phyloP scores from a whole-genome alignment of 768 basidiomycete species.

The Auricularia cornea region DNA sequence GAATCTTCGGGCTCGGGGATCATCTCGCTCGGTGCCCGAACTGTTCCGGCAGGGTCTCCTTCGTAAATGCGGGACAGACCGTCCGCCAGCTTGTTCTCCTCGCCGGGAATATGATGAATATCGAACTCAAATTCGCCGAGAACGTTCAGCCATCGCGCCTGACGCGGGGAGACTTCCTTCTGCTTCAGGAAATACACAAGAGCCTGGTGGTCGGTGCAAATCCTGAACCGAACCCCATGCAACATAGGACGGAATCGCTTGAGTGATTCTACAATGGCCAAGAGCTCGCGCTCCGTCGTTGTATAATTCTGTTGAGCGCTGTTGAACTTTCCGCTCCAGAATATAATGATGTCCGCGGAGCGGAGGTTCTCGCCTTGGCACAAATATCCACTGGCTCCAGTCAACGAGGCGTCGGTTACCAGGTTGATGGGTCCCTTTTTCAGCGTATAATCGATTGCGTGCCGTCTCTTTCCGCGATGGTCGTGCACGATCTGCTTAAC shows the following conservation, averaged over 20 bases:
- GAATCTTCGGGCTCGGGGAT: not conserved
- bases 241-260: not conserved
- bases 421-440: no score
- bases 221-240: not conserved
- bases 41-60: not conserved
- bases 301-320: conserved; percentile 8
- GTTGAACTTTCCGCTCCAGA: conserved; percentile 14
- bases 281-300: conserved; percentile 2
- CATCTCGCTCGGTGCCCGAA: conserved; percentile 3
- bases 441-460: not conserved
- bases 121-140: conserved; percentile 5
- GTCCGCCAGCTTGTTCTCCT: not conserved
- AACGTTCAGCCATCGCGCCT: conserved; percentile 3
- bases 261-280: conserved; percentile 4
- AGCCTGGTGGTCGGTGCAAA: conserved; percentile 4
- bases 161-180: conserved; percentile 1
- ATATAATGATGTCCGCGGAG: conserved; percentile 3
- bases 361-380: conserved; percentile 5
- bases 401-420: not conserved
- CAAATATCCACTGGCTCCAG: conserved; percentile 2
- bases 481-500: not conserved
- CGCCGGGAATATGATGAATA: not conserved
- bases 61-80: conserved; percentile 3
- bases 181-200: not conserved
- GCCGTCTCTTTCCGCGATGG: not conserved